These are phyloP conservation scores for Lachnellula hyalina DNA, from an alignment of 2,329 filamentous ascomycete species.

Conservation along the genomic window DNA sequence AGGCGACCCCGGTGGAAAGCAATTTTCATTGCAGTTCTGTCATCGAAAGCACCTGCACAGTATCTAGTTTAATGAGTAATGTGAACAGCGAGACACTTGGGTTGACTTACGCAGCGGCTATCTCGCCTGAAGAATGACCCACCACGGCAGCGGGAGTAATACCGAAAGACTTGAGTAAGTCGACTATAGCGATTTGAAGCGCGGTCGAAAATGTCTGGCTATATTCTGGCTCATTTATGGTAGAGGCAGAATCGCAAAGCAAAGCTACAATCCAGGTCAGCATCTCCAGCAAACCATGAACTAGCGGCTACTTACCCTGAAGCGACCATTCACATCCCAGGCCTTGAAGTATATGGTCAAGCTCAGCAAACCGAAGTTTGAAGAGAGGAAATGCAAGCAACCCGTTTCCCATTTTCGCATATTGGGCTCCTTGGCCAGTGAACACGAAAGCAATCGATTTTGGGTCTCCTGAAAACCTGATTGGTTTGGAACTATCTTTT, in stretches of 20 bases:
- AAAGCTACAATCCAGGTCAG: background rate
- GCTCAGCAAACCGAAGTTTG: background rate
- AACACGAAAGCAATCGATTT: constrained; percentile 19
- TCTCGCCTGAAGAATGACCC: constrained; percentile 29
- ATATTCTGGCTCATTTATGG: background rate
- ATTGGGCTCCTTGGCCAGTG: constrained; percentile 30
- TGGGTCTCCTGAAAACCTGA: background rate
- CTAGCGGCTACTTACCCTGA: too few relatives aligned
- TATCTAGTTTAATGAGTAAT: constrained; percentile 15
- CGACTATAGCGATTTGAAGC: constrained; percentile 23
- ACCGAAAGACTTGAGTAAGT: constrained; percentile 13
- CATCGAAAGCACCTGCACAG: constrained; percentile 18
- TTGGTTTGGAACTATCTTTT: too few relatives aligned
- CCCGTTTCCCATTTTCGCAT: constrained; percentile 24
- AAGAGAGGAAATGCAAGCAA: constrained; percentile 11
- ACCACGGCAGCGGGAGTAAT: constrained; percentile 20
- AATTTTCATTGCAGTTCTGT: constrained; percentile 4
- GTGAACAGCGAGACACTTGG: background rate
- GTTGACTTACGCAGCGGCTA: constrained; percentile 31
- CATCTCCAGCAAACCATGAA: background rate
- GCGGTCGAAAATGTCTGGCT: constrained; percentile 17
- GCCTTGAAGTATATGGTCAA: background rate
- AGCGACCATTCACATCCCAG: background rate
- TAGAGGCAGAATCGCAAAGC: background rate
- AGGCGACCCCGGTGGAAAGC: constrained; percentile 15